phyloP scores from a whole-genome alignment of 2,329 filamentous ascomycete species.

The Alternaria triticimaculans region DNA sequence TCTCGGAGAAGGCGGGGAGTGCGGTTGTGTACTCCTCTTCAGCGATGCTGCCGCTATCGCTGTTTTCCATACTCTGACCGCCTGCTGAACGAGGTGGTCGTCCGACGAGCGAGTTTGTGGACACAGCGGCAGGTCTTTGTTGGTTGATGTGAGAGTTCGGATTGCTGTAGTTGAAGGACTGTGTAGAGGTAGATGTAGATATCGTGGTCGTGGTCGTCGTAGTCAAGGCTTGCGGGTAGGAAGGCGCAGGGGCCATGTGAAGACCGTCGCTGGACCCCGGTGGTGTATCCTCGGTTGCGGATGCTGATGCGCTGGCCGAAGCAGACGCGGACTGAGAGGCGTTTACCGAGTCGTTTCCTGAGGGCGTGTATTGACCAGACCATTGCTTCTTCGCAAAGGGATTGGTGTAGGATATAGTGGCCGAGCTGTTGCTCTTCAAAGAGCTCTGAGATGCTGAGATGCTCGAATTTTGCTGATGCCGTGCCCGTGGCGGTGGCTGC shows the following conservation, averaged over 20 bases:
- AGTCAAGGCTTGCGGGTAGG: slow-evolving; percentile 38
- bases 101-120: slow-evolving; percentile 25
- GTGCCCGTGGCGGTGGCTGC: slow-evolving; percentile 35
- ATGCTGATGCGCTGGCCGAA: slow-evolving; percentile 41
- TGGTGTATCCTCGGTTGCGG: slow-evolving; percentile 45
- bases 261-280: slow-evolving; percentile 47
- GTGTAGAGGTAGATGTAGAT: slow-evolving; percentile 11
- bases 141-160: slow-evolving; percentile 39
- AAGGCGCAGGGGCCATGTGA: slow-evolving; percentile 41
- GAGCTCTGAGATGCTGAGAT: slow-evolving; percentile 45
- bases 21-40: slow-evolving; percentile 50
- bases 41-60: slow-evolving; percentile 42
- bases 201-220: slow-evolving; percentile 30
- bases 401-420: slow-evolving; percentile 30
- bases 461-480: slow-evolving; percentile 42
- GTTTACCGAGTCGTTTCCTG: slow-evolving; percentile 33
- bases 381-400: slow-evolving; percentile 31
- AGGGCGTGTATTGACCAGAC: slow-evolving; percentile 32
- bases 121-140: slow-evolving; percentile 19
- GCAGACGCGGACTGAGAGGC: slow-evolving; percentile 37
- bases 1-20: slow-evolving; percentile 44
- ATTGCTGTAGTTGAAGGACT: slow-evolving; percentile 27
- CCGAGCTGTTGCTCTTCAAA: slow-evolving; percentile 36
- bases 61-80: slow-evolving; percentile 40
- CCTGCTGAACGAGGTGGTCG: slow-evolving; percentile 37